Evolutionary conservation across 352 stramenopile genomes (phyloP).

Genomic region (Bremia lactucae): DNA sequence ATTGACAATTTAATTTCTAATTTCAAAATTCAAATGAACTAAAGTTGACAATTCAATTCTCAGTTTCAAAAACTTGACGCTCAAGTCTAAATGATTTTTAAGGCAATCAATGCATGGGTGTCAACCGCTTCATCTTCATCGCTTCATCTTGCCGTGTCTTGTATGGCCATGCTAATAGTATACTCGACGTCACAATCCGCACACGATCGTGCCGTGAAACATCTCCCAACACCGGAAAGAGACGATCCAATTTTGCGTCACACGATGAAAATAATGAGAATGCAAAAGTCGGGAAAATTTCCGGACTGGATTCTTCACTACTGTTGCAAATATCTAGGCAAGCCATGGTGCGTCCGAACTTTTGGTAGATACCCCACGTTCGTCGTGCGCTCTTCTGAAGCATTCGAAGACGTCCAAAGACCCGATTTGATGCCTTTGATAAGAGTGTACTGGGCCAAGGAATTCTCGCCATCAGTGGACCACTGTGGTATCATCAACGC

Average conservation of each 20-base stretch:
- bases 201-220: conserved; percentile 18
- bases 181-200: conserved; percentile 20
- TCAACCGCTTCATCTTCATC: conserved; percentile 5
- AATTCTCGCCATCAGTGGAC: conserved; percentile 66
- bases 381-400: conserved; percentile 32
- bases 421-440: conserved; percentile 64
- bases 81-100: conserved; percentile 11
- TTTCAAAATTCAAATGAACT: not conserved
- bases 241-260: conserved; percentile 38
- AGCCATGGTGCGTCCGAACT: conserved; percentile 31
- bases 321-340: conserved; percentile 23
- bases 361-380: conserved; percentile 28
- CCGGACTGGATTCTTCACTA: conserved; percentile 47
- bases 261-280: conserved; percentile 35
- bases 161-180: conserved; percentile 16
- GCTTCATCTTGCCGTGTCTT: conserved; percentile 1
- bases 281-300: conserved; percentile 28
- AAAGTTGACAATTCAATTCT: conserved; percentile 8
- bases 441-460: conserved; percentile 79
- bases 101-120: conserved; percentile 5
- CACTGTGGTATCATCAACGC: conserved; percentile 61
- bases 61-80: not conserved
- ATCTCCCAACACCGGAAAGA: conserved; percentile 24
- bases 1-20: not conserved
- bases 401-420: conserved; percentile 53